Evolutionary conservation across 2,329 filamentous ascomycete species (phyloP).

Genomic region (Epichloe hybrida): DNA sequence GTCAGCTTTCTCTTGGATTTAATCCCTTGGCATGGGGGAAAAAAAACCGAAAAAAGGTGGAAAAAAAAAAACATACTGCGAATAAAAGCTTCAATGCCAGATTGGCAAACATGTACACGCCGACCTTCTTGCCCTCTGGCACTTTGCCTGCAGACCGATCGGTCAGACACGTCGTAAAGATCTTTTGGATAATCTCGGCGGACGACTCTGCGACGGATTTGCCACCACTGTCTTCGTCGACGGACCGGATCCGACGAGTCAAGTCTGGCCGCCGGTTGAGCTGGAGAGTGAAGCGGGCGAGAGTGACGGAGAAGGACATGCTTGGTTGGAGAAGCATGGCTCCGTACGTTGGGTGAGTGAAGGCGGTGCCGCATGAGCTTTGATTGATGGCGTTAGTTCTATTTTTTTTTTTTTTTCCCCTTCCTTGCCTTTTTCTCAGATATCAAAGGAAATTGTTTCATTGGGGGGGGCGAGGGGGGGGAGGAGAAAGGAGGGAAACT

Average conservation of each 20-base stretch:
- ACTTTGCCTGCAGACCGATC: conserved; percentile 58
- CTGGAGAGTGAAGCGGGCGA: conserved; percentile 72
- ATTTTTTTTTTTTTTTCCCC: neutral
- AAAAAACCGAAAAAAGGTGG: neutral
- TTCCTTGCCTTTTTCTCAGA: too few species aligned
- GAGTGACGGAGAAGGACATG: conserved; percentile 65
- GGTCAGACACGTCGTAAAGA: conserved; percentile 79
- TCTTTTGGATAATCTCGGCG: conserved; percentile 78
- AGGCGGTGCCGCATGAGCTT: conserved; percentile 70
- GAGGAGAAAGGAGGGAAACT: neutral
- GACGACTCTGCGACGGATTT: conserved; percentile 75
- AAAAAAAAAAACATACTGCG: conserved; percentile 37
- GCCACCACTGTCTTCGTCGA: conserved; percentile 50
- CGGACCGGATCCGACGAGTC: conserved; percentile 48
- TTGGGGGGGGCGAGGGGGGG: neutral
- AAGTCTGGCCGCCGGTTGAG: conserved; percentile 71
- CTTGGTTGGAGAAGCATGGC: conserved; percentile 72
- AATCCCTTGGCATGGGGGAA: too few species aligned
- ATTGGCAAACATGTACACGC: conserved; percentile 87
- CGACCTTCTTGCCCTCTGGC: conserved; percentile 73
- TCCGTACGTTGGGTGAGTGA: conserved; percentile 67
- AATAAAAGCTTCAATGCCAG: conserved; percentile 80
- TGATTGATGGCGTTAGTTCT: neutral
- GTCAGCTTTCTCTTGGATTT: neutral
- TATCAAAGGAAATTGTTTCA: too few species aligned